Base-by-base conservation (phyloP, 768 basidiomycete species). In the Leccinum broughii region DNA sequence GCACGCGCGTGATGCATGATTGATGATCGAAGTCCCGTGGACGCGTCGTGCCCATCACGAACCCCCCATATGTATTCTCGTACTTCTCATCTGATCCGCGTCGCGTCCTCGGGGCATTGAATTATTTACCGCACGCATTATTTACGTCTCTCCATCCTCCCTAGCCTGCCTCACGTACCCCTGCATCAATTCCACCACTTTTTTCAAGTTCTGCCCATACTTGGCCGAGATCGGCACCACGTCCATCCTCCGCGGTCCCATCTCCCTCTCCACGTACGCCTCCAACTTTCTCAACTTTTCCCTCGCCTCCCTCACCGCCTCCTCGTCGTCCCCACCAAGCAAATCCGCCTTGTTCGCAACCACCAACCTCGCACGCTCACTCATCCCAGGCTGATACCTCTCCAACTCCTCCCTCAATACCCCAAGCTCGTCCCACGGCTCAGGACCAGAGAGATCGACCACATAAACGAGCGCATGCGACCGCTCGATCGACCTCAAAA, bases 331-430 rank as follows among this genome's bases (percentile, higher is more conserved):
- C 10, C 79, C 79, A 20, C 48, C 90, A 3, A 96, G 81, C 34
- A 92, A 71, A 76, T 99, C 97, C 0, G 94, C 97, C 74, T 99
- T 99, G 79, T 98, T 99, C 28, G 93, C 91, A 17, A 98, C 79
- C 44, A 99, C 91, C 70, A 97, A 80, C 26, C 88, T 81, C 22
- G 86, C 89, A 68, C 90, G 86, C 20, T 74, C 68, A 69, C 89
- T 90, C 82, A 98, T 85, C 14, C 89, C 93, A 2, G 82, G 78
- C 69, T 90, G 85, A 72, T 91, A 90, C 67, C 83, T 85, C 68
- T 95, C 92, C 30, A 98, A 77, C 75, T 98, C 96, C n/a, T 87
- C 83, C 22, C 82, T 78, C 13, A 98, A 78, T 11, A 89, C 80
- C 4, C 75, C 68, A 26, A 98, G 79, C 55, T 94, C 93, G 14